Evolutionary conservation across 345 rosid species (phyloP), one percentile per base, ranked within the genome.

Genomic region (Acer negundo): DNA sequence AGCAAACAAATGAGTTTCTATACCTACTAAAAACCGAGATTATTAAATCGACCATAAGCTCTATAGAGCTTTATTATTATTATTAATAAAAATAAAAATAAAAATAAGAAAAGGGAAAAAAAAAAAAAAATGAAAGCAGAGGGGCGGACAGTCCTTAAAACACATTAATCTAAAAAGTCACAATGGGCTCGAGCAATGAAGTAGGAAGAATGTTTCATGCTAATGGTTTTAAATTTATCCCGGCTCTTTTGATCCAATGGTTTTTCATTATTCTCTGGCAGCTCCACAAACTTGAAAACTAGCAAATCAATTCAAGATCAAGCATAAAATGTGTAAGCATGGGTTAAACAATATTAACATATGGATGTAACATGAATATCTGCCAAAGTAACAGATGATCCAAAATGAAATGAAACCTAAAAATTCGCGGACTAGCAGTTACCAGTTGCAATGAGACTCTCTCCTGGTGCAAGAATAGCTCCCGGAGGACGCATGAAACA

Each of bases 401-500:
- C 59, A 72, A 19, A 61, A 38, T 66, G 16, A 80, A 46, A 31
- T 40, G 38, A 63, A 51, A 13, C 26, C n/a, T 26, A 46, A 19
- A 56, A 28, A 4, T 20, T 44, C 22, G 28, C 15, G 6, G 63
- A 70, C 10, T 78, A 51, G 42, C 71, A 62, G 64, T 69, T 89
- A 97, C 98, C 99, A 47, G 97, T 97, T 6, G 98, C 98, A 2
- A 94, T 83, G 71, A 97, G 74, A 80, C 89, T 89, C 85, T 97
- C 97, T 22, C 98, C 92, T 24, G 99, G 98, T 69, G 96, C 82
- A 84, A 97, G 98, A 84, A 97, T 84, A 55, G 96, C 97, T 47
- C 97, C 99, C 0, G 98, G 97, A 46, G 99, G 99, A 58, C 99
- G 97, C 99, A 97, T 97, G 85, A 93, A 97, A 82, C 99, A 97